phyloP scores from a whole-genome alignment of 495 filamentous ascomycete genomes.

The Niebla homalea region DNA sequence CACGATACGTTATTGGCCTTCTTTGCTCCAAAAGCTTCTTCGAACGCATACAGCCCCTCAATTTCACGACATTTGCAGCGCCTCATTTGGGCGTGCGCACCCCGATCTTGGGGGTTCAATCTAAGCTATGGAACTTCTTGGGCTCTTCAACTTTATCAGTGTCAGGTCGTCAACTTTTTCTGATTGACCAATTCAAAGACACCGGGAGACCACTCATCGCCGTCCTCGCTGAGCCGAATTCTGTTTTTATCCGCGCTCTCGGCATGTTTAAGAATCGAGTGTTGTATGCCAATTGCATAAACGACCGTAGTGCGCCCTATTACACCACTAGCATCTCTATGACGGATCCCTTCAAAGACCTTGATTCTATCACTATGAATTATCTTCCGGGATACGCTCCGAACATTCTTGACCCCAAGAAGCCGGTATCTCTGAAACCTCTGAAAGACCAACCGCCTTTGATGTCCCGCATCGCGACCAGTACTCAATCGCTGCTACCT shows the following conservation, averaged over 20 bases:
- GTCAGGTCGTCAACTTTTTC: constrained; percentile 79
- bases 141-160: constrained; percentile 63
- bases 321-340: constrained; percentile 69
- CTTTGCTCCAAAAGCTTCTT: constrained; percentile 68
- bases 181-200: constrained; percentile 70
- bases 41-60: constrained; percentile 67
- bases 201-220: constrained; percentile 67
- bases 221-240: constrained; percentile 68
- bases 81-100: constrained; percentile 80
- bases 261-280: constrained; percentile 56
- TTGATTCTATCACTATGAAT: constrained; percentile 52
- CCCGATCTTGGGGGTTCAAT: constrained; percentile 52
- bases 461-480: constrained; percentile 18
- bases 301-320: constrained; percentile 66
- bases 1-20: constrained; percentile 76
- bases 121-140: constrained; percentile 65
- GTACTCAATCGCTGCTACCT: constrained; percentile 21
- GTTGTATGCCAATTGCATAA: constrained; percentile 73
- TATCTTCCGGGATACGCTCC: constrained; percentile 61
- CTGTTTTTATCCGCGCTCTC: constrained; percentile 75
- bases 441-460: constrained; percentile 24
- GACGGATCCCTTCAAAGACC: constrained; percentile 57
- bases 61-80: constrained; percentile 85
- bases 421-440: constrained; percentile 40
- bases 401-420: constrained; percentile 57